A percentile compares a stretch with the other conserved stretches of the same genome.
Conservation (phyloP, 2,329 filamentous ascomycete species). For the Botryotinia calthae region DNA sequence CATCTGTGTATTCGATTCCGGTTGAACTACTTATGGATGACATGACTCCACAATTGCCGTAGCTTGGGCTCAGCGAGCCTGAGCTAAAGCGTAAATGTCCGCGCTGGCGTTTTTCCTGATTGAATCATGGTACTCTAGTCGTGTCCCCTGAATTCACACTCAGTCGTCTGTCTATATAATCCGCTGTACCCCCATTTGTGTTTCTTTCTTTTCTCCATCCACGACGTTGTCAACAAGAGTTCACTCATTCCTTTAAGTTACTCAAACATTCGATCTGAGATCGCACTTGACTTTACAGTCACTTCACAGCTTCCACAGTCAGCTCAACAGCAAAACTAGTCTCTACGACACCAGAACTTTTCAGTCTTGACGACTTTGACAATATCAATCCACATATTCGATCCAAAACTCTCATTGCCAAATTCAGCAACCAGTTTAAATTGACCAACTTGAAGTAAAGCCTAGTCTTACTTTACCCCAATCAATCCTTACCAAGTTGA, state of each 20-base stretch:
- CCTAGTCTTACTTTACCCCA: slow-evolving; percentile 23
- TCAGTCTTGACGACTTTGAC: slow-evolving; percentile 20
- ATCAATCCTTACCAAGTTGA: slow-evolving; percentile 28
- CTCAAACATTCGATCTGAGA: slow-evolving; percentile 32
- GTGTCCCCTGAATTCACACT: background rate
- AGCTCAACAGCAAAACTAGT: slow-evolving; percentile 24
- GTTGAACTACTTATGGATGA: slow-evolving; percentile 2
- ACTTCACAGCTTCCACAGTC: slow-evolving; percentile 24
- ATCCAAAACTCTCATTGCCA: slow-evolving; percentile 15
- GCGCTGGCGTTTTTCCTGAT: background rate
- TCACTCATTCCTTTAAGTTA: slow-evolving; percentile 30
- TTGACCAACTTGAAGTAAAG: slow-evolving; percentile 33
- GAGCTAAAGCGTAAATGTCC: slow-evolving; percentile 3
- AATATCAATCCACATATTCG: slow-evolving; percentile 2
- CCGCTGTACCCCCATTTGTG: background rate
- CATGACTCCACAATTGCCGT: slow-evolving; percentile 15
- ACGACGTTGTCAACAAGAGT: slow-evolving; percentile 25
- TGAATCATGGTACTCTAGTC: background rate
- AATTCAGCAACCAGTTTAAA: slow-evolving; percentile 23
- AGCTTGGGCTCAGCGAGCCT: background rate
- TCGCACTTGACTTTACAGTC: slow-evolving; percentile 29
- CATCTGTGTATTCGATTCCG: slow-evolving; percentile 1
- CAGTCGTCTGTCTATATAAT: slow-evolving; percentile 8
- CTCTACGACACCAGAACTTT: slow-evolving; percentile 22
- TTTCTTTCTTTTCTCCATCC: slow-evolving; percentile 21